A percentile compares a stretch with the other conserved stretches of the same genome.
phyloP scores from a whole-genome alignment of 805 yeast genomes.

The Sugiyamaella qingdaonensis region DNA sequence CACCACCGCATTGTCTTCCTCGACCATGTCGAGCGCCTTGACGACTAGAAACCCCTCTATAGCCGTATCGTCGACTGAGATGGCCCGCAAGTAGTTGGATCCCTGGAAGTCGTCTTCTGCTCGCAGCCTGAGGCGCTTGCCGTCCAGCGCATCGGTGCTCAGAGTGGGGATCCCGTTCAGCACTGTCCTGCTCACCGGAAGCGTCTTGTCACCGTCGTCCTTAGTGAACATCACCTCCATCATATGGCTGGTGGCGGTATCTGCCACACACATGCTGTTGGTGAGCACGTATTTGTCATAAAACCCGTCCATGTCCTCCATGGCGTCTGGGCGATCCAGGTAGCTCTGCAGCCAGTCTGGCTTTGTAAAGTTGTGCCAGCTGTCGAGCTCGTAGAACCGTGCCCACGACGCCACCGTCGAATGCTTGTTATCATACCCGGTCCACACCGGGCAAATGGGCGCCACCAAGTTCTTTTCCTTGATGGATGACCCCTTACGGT shows the following conservation, averaged over 20 bases:
- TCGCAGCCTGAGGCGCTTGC: constrained; percentile 4
- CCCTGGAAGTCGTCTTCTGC: constrained; percentile 5
- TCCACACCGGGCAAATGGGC: neutral
- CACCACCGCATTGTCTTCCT: neutral
- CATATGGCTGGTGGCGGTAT: constrained; percentile 2
- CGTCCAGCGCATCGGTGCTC: neutral
- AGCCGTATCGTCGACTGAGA: neutral
- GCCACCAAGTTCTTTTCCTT: neutral
- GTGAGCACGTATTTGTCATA: constrained; percentile 14
- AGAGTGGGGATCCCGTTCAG: neutral
- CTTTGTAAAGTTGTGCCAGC: constrained; percentile 17
- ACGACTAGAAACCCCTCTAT: constrained; percentile 1
- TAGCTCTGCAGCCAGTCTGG: constrained; percentile 13
- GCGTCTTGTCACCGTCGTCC: constrained; percentile 1
- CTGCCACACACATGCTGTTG: constrained; percentile 10
- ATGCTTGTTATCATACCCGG: neutral
- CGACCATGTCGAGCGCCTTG: neutral
- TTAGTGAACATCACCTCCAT: constrained; percentile 1
- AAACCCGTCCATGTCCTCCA: constrained; percentile 20
- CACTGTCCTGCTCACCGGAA: neutral
- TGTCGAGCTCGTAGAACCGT: constrained; percentile 28
- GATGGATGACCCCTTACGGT: neutral
- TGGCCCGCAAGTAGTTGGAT: neutral
- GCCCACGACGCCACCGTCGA: constrained; percentile 33
- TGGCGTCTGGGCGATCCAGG: constrained; percentile 7